Evolutionary conservation across 306 rosid species (phyloP), one percentile per base, ranked within the genome.

Genomic region (Argentina anserina): DNA sequence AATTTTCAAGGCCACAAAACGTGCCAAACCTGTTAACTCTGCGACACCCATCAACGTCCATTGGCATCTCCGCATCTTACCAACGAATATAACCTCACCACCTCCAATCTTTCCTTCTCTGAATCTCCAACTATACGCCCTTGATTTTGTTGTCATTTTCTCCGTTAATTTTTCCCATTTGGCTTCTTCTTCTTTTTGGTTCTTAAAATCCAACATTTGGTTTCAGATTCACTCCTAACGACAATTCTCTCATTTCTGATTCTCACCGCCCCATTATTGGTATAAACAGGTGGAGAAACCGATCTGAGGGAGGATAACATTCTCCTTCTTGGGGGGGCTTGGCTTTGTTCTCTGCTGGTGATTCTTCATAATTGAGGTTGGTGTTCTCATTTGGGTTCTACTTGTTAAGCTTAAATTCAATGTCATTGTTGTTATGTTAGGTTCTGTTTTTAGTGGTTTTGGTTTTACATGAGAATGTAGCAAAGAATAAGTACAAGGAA

Each of bases 301-400:
- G 45, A 49, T 60, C 75, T 62, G 79, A 36, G 52, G 60, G 28
- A 36, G 42, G 41, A 76, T 69, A 78, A 40, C 66, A 40, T 45
- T 75, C 49, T 72, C 71, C 64, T 72, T 67, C 86, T 70, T 62
- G 28, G 56, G 33, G 43, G 53, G 34, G 46, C 56, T 40, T 58
- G 56, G 56, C 25, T n/a, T 79, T 70, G 55, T 63, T 67, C 67
- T 75, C 65, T 41, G 67, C 81, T 56, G 72, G 64, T 60, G 28
- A 37, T 79, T 70, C 82, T 84, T 74, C 85, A 64, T 23, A 46
- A 78, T 39, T 43, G 39, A n/a, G 78, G 84, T 79, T 28, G 14
- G 14, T 70, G 63, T 46, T 63, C 58, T 75, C 49, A 63, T 45
- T 56, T 66, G 79, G 76, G 29, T 52, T 76, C 65, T 37, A 11